Conservation (phyloP, 1,284 basidiomycete genomes). For the Sanguinoderma infundibulare region DNA sequence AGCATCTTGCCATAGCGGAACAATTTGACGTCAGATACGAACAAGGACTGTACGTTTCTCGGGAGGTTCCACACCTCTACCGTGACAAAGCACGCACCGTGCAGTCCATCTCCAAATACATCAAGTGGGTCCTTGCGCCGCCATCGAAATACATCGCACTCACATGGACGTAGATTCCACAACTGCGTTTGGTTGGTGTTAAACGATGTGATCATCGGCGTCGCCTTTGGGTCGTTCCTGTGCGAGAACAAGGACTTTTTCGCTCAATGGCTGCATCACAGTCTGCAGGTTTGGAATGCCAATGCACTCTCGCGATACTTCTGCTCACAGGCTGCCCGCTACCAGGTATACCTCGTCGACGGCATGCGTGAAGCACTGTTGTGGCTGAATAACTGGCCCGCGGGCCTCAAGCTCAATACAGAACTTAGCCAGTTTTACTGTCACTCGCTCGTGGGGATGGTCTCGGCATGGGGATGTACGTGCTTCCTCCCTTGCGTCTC, state of each 20-base stretch:
- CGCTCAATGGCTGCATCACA: conserved; percentile 42
- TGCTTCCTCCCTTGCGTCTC: conserved; percentile 6
- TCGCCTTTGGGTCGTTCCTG: conserved; percentile 71
- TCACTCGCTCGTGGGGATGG: conserved; percentile 65
- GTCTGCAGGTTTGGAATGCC: conserved; percentile 45
- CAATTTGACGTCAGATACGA: conserved; percentile 31
- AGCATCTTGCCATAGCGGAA: conserved; percentile 14
- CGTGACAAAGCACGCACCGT: conserved; percentile 19
- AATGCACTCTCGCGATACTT: not conserved
- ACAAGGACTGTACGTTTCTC: conserved; percentile 26
- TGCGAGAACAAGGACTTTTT: conserved; percentile 60
- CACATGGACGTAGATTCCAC: conserved; percentile 67
- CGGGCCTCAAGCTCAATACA: conserved; percentile 94
- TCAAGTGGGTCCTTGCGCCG: conserved; percentile 49
- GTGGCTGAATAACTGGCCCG: conserved; percentile 97
- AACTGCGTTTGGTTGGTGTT: conserved; percentile 90
- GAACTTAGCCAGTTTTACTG: conserved; percentile 88
- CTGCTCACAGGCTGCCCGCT: not conserved
- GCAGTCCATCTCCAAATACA: conserved; percentile 47
- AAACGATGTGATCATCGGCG: conserved; percentile 88
- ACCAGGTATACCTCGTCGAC: conserved; percentile 49
- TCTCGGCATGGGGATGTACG: conserved; percentile 73
- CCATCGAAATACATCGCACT: not conserved
- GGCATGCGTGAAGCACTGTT: conserved; percentile 59
- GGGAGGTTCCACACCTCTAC: conserved; percentile 19